Evolutionary conservation across 1,139 yeast species (phyloP).

Genomic region (Debaryomycetaceae sp.): DNA sequence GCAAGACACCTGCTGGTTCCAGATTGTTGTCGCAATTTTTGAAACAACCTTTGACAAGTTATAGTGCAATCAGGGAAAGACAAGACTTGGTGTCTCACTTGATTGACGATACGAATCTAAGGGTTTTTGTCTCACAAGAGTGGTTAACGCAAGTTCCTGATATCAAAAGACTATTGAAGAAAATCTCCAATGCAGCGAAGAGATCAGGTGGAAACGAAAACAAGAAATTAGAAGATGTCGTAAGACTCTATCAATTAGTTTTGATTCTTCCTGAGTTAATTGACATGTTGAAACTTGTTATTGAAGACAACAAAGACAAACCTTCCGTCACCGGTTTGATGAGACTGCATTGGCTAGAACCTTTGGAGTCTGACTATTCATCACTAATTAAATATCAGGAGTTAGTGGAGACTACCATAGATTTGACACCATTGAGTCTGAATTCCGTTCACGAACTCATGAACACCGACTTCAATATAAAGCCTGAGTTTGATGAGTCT

Average conservation of each 20-base stretch:
- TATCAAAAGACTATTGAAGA: slow-evolving; percentile 68
- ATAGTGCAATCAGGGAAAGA: slow-evolving; percentile 56
- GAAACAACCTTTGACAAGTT: slow-evolving; percentile 83
- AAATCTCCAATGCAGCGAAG: slow-evolving; percentile 44
- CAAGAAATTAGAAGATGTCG: slow-evolving; percentile 75
- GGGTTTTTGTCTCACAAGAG: slow-evolving; percentile 65
- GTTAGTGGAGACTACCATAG: slow-evolving; percentile 89
- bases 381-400: slow-evolving; percentile 72
- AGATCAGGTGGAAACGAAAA: slow-evolving; percentile 34
- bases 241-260: slow-evolving; percentile 82
- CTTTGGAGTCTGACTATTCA: slow-evolving; percentile 45
- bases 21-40: slow-evolving; percentile 89
- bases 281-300: slow-evolving; percentile 43
- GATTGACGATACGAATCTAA: slow-evolving; percentile 63
- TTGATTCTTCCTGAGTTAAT: slow-evolving; percentile 66
- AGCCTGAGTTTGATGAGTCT: slow-evolving; percentile 84
- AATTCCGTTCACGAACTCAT: slow-evolving; percentile 36
- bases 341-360: slow-evolving; percentile 52
- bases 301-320: slow-evolving; percentile 26
- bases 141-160: slow-evolving; percentile 78
- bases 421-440: slow-evolving; percentile 70
- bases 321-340: slow-evolving; percentile 33
- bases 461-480: slow-evolving; percentile 70
- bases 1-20: slow-evolving; percentile 84
- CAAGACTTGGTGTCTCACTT: slow-evolving; percentile 71